Base-by-base conservation (phyloP, 2,329 filamentous ascomycete genomes). In the Exophiala calicioides region DNA sequence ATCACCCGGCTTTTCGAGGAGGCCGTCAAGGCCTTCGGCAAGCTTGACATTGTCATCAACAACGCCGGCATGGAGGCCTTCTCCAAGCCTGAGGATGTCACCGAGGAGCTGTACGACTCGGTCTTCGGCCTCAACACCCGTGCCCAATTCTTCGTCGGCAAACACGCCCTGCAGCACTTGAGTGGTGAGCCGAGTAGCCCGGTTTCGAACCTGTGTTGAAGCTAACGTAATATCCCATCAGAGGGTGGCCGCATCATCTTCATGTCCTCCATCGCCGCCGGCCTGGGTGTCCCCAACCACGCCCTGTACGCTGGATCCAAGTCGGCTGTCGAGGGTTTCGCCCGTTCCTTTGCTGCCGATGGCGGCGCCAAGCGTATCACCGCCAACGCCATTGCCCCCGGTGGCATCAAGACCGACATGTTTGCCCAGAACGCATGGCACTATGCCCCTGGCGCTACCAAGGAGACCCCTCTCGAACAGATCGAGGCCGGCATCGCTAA, bases 391-490 rank as follows among this genome's bases (percentile, higher is more conserved):
- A 82, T 87, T 35, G 84, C 84, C 2, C 84, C 84, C 1, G 84
- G 84, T 45, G 84, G 84, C 33, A 82, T 87, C 71, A 85, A 86
- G 76, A 82, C 76, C 32, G 86, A 89, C 66, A 89, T 89, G 85
- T 89, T 85, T 71, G 76, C 82, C 52, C 76, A 80, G 66, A 85
- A 85, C 65, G 76, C 81, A 18, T 84, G 80, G 80, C 78, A 81
- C 62, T 83, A 83, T 64, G 78, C 79, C 15, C 79, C 80, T 9
- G 77, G 77, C 49, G 78, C 75, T 44, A 68, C 70, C 58, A 70
- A 74, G 21, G 55, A 58, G 10, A 59, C 56, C 32, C 75, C 66
- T 65, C 40, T 73, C 68, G 72, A 76, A 39, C 72, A 69, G 43
- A 81, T 82, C 57, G 77, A 81, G 62, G 60, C 68, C 39, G 74